Evolutionary conservation across 2,329 filamentous ascomycete species (phyloP).

Genomic region (Nothomitra cinnamomea): DNA sequence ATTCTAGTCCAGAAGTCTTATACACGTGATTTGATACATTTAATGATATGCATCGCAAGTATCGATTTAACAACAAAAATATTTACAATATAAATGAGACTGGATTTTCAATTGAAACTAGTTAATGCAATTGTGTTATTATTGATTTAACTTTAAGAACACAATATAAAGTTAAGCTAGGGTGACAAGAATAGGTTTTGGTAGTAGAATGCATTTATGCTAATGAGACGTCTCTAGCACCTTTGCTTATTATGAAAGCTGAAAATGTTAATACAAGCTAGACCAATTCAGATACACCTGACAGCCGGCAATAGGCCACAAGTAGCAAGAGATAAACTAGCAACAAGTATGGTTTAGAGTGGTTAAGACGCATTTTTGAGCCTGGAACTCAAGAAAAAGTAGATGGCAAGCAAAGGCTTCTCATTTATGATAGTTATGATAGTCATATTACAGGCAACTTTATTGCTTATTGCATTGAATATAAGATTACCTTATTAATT

Average conservation of each 20-base stretch:
- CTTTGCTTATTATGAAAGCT: not conserved
- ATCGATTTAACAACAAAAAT: not conserved
- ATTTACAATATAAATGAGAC: no score
- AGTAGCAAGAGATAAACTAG: not conserved
- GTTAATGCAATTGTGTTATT: not conserved
- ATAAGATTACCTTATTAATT: conserved; percentile 1
- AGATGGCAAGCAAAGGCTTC: not conserved
- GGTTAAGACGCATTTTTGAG: not conserved
- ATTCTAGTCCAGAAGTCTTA: not conserved
- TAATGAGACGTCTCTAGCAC: not conserved
- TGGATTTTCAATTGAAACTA: not conserved
- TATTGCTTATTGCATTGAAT: conserved; percentile 1
- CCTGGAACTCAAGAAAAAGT: not conserved
- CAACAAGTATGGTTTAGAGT: no score
- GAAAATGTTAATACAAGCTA: not conserved
- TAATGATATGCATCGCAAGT: not conserved
- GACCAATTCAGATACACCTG: not conserved
- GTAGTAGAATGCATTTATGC: not conserved
- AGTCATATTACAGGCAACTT: not conserved
- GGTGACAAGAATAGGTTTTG: not conserved
- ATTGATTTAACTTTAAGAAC: not conserved
- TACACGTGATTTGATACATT: not conserved
- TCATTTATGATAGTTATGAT: not conserved
- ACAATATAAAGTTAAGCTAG: not conserved
- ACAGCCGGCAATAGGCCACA: not conserved